A percentile compares a stretch with the other conserved stretches of the same genome.
Conservation (phyloP, 129 eudicot species). For the Chrysanthemum seticuspe region DNA sequence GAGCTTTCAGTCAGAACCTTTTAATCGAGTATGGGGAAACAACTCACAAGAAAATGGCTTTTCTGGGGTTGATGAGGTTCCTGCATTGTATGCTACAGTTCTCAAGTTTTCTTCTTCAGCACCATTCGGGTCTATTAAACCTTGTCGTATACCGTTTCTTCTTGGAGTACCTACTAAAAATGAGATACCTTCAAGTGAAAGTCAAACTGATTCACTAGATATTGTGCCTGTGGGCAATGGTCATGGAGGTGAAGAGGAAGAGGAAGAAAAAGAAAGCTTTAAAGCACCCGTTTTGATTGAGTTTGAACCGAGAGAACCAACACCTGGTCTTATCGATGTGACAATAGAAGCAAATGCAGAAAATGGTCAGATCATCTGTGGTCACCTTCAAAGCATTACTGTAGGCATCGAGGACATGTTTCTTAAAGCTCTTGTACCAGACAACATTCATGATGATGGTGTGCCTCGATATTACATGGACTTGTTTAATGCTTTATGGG, state of each 20-base stretch:
- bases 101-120: slow-evolving; percentile 85
- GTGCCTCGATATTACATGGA: slow-evolving; percentile 48
- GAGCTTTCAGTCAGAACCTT: slow-evolving; percentile 70
- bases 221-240: slow-evolving; percentile 58
- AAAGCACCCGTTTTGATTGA: slow-evolving; percentile 62
- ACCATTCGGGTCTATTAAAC: slow-evolving; percentile 68
- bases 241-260: slow-evolving; percentile 34
- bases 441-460: slow-evolving; percentile 43
- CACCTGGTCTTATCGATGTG: slow-evolving; percentile 84
- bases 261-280: slow-evolving; percentile 40
- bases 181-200: slow-evolving; percentile 26
- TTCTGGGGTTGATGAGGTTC: slow-evolving; percentile 48
- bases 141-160: slow-evolving; percentile 79
- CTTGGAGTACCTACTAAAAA: slow-evolving; percentile 59
- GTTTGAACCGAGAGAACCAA: slow-evolving; percentile 85
- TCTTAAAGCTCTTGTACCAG: slow-evolving; percentile 65
- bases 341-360: slow-evolving; percentile 79
- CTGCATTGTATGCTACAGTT: slow-evolving; percentile 80
- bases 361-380: slow-evolving; percentile 71
- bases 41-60: slow-evolving; percentile 22
- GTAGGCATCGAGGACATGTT: slow-evolving; percentile 99
- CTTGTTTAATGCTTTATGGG: slow-evolving; percentile 89
- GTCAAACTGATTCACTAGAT: slow-evolving; percentile 54
- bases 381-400: slow-evolving; percentile 62
- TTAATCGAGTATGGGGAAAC: slow-evolving; percentile 43